Conservation (phyloP, 441 rosid genomes). For the Viola pubescens region DNA sequence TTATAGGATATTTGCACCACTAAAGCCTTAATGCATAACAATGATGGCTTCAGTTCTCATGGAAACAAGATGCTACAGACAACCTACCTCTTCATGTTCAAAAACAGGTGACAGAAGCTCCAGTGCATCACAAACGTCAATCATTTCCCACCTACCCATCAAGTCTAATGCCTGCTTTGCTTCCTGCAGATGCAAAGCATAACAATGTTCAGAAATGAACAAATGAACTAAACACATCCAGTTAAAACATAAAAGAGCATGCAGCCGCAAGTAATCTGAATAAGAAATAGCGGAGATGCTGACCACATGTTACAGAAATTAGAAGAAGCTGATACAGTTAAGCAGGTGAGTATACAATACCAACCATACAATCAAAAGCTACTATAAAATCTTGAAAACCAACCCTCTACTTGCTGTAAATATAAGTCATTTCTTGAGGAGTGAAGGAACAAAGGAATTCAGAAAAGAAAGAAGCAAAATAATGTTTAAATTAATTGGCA, state of each 20-base stretch:
- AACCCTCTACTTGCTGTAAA: background rate
- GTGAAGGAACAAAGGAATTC: background rate
- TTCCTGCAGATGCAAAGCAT: conserved; percentile 57
- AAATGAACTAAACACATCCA: conserved; percentile 4
- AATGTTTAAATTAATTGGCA: conserved; percentile 5
- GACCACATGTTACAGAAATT: background rate
- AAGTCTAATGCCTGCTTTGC: conserved; percentile 90
- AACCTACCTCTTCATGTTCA: conserved; percentile 91
- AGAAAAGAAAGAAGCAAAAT: conserved; percentile 4
- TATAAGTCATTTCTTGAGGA: background rate
- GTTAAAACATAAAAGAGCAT: background rate
- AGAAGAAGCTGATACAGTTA: background rate
- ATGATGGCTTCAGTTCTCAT: too few relatives aligned
- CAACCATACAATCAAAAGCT: background rate
- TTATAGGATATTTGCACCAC: too few relatives aligned
- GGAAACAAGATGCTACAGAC: too few relatives aligned
- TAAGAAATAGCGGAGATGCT: conserved; percentile 3
- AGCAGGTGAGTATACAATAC: background rate
- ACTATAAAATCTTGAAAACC: background rate
- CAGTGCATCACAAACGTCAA: conserved; percentile 92
- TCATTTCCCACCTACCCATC: conserved; percentile 91
- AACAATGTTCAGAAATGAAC: conserved; percentile 18
- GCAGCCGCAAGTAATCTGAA: background rate
- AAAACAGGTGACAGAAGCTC: conserved; percentile 93
- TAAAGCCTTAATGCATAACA: too few relatives aligned